phyloP scores from a whole-genome alignment of 768 basidiomycete species.

The Sporobolomyces roseus region DNA sequence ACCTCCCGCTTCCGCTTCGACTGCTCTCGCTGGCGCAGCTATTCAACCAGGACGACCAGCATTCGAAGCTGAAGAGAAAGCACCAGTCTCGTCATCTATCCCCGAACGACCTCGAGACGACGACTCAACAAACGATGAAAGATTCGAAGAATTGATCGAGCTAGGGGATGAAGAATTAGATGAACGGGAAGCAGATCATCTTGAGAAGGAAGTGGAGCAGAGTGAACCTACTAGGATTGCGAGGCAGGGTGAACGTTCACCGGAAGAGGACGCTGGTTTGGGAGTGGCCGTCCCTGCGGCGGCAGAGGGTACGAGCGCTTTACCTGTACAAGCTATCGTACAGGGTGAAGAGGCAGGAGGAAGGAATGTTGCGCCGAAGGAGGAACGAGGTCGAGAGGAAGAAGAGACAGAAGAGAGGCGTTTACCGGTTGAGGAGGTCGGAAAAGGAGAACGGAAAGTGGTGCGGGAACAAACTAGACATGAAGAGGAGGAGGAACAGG shows the following conservation, averaged over 20 bases:
- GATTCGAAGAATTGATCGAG: neutral
- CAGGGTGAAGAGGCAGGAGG: conserved; percentile 24
- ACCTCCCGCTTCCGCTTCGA: neutral
- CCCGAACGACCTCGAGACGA: conserved; percentile 1
- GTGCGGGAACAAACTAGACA: neutral
- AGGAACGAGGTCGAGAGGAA: neutral
- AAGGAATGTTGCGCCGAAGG: neutral
- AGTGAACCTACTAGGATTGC: conserved; percentile 9
- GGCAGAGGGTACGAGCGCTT: conserved; percentile 29
- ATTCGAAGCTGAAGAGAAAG: conserved; percentile 27
- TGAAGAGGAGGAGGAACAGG: conserved; percentile 9
- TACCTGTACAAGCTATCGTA: conserved; percentile 28
- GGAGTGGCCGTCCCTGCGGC: conserved; percentile 28
- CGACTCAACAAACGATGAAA: neutral
- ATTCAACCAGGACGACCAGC: conserved; percentile 29
- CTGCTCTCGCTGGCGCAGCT: neutral
- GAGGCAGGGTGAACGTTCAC: neutral
- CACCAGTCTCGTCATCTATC: conserved; percentile 11
- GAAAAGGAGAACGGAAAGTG: too few species aligned
- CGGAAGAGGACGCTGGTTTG: neutral
- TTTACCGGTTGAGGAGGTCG: too few species aligned
- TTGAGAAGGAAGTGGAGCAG: neutral
- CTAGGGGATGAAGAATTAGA: neutral
- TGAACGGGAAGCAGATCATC: neutral
- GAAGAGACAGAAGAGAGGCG: too few species aligned